phyloP scores from a whole-genome alignment of 805 yeast species.

The Zygoascus biomembranicola region DNA sequence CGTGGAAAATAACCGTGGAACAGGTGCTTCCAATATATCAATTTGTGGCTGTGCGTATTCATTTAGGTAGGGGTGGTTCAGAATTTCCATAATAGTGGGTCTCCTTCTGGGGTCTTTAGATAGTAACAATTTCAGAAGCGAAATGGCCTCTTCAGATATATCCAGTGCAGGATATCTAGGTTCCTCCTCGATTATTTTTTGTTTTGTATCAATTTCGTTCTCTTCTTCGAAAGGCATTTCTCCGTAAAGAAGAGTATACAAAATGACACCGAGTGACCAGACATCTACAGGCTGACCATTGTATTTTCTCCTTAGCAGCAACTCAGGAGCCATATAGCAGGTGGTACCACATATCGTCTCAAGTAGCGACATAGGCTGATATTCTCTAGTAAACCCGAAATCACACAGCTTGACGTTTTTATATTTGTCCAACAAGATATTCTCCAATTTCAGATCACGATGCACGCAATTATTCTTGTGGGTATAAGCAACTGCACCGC shows the following conservation, averaged over 20 bases:
- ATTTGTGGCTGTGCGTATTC: conserved; percentile 37
- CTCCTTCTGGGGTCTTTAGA: conserved; percentile 58
- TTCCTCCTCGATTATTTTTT: conserved; percentile 52
- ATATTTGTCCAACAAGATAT: conserved; percentile 67
- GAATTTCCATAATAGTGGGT: conserved; percentile 46
- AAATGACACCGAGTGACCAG: conserved; percentile 87
- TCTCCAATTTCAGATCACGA: conserved; percentile 73
- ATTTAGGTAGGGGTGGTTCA: conserved; percentile 43
- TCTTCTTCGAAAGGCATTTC: conserved; percentile 88
- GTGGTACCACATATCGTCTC: conserved; percentile 91
- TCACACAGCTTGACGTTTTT: conserved; percentile 80
- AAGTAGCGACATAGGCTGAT: conserved; percentile 44
- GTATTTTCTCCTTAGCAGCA: conserved; percentile 59
- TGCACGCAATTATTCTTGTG: conserved; percentile 75
- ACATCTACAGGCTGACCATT: conserved; percentile 73
- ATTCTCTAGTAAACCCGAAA: conserved; percentile 89
- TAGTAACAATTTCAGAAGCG: conserved; percentile 46
- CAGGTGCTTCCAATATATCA: conserved; percentile 30
- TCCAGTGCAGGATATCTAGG: conserved; percentile 45
- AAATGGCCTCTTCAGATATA: conserved; percentile 38
- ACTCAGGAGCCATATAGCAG: conserved; percentile 95
- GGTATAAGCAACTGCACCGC: conserved; percentile 60
- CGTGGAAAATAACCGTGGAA: conserved; percentile 40
- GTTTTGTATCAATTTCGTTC: conserved; percentile 52
- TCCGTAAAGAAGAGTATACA: conserved; percentile 78